Percentiles rank a stretch among this genome's conserved stretches.
Conservation (phyloP, 345 rosid species). For the Gossypium turneri region DNA sequence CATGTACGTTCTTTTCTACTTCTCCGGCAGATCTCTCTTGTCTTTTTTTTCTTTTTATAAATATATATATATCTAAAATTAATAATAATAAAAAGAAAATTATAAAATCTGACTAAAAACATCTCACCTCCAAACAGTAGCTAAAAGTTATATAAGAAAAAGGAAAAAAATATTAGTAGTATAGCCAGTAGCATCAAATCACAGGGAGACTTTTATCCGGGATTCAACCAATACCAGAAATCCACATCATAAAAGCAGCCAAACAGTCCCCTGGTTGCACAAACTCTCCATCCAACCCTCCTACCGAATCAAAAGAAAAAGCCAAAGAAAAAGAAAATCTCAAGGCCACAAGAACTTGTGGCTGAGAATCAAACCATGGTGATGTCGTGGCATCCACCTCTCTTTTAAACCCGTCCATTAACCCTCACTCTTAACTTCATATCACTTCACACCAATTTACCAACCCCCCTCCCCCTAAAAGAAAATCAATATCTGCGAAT, state of each 20-base stretch:
- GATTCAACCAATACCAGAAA: background rate
- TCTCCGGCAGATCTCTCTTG: too few relatives aligned
- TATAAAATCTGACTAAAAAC: background rate
- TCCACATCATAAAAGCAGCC: background rate
- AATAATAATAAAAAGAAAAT: background rate
- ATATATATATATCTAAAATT: too few relatives aligned
- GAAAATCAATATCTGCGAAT: background rate
- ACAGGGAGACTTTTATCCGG: background rate
- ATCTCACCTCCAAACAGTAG: background rate
- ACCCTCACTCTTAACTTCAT: constrained; percentile 20
- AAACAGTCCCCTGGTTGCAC: background rate
- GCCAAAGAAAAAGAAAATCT: constrained; percentile 35
- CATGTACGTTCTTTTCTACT: too few relatives aligned
- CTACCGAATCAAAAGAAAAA: constrained; percentile 11
- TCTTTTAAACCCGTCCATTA: constrained; percentile 61
- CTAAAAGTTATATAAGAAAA: background rate
- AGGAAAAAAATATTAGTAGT: too few relatives aligned
- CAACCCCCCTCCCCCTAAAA: background rate
- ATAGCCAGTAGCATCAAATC: background rate
- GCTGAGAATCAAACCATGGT: constrained; percentile 59
- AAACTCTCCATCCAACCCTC: constrained; percentile 6
- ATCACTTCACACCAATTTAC: constrained; percentile 15
- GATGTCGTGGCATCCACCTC: constrained; percentile 73
- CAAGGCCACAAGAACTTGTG: constrained; percentile 86
- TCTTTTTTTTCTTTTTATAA: too few relatives aligned